Percentiles rank a stretch among this genome's conserved stretches.
phyloP scores from a whole-genome alignment of 2,329 filamentous ascomycete genomes.

The Claviceps africana region DNA sequence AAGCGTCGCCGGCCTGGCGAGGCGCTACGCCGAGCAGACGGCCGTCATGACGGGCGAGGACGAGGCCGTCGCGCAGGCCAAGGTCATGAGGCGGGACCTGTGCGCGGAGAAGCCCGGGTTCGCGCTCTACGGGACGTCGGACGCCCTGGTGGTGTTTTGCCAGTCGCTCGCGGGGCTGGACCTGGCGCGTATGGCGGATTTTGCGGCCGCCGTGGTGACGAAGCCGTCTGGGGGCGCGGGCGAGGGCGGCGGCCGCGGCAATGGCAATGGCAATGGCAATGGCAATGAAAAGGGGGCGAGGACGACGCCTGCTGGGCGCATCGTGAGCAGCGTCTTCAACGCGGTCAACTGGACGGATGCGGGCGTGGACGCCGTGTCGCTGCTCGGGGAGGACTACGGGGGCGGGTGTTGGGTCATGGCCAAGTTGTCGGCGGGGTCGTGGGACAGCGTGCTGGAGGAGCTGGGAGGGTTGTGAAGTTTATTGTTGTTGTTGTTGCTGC shows the following conservation, averaged over 20 bases:
- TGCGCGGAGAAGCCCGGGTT: background rate
- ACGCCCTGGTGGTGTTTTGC: constrained; percentile 1
- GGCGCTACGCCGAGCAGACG: background rate
- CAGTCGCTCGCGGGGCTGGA: constrained; percentile 1
- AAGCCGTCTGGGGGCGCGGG: background rate
- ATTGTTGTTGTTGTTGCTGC: background rate
- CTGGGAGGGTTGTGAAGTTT: background rate
- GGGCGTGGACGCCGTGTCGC: background rate
- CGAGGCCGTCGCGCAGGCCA: background rate
- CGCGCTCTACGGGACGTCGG: constrained; percentile 1
- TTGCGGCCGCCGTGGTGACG: background rate
- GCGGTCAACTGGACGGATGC: constrained; percentile 2
- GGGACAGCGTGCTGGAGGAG: background rate
- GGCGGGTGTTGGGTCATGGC: constrained; percentile 2
- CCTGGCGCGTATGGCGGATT: constrained; percentile 2
- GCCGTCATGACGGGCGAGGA: background rate
- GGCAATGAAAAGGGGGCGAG: background rate
- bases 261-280: background rate
- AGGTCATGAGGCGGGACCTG: background rate
- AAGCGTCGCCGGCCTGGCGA: constrained; percentile 16
- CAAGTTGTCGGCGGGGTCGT: constrained; percentile 1
- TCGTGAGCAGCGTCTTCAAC: background rate
- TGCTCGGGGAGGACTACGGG: background rate
- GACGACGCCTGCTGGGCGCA: background rate
- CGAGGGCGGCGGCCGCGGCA: background rate